Percentiles rank a stretch among this genome's conserved stretches.
phyloP scores from a whole-genome alignment of 305 asterid species.

The Plantago rigida region DNA sequence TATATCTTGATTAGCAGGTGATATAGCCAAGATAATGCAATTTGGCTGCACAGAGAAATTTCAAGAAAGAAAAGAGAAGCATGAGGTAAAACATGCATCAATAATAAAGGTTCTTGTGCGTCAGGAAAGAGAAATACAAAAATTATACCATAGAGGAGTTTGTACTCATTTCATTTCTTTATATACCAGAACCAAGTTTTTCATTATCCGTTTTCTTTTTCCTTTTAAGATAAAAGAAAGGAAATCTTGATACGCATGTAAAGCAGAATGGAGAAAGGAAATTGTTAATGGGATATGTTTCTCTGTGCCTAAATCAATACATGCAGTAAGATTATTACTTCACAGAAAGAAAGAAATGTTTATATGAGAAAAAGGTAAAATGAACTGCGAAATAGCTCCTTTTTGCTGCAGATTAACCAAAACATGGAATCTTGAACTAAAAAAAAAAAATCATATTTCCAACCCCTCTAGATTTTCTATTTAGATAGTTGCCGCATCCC shows the following conservation, averaged over 20 bases:
- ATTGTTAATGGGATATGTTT: no score
- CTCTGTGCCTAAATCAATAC: no score
- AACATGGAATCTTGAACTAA: no score
- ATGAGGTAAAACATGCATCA: slow-evolving; percentile 12
- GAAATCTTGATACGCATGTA: no score
- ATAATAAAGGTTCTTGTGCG: slow-evolving; percentile 18
- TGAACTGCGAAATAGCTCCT: no score
- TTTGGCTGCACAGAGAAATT: slow-evolving; percentile 53
- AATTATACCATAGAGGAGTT: slow-evolving; percentile 7
- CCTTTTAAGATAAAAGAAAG: no score
- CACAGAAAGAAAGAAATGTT: no score
- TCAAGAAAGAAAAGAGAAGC: slow-evolving; percentile 14
- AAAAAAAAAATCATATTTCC: background rate
- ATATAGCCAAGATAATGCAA: slow-evolving; percentile 91
- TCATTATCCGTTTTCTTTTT: no score
- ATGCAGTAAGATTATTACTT: no score
- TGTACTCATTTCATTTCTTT: background rate
- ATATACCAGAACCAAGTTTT: no score
- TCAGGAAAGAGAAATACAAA: background rate
- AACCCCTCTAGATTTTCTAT: background rate
- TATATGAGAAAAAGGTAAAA: no score
- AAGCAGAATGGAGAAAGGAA: no score
- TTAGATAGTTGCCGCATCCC: background rate
- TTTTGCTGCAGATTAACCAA: background rate
- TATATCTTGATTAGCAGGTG: slow-evolving; percentile 97